phyloP scores from a whole-genome alignment of 2,329 filamentous ascomycete species.

The Sporothrix protearum region DNA sequence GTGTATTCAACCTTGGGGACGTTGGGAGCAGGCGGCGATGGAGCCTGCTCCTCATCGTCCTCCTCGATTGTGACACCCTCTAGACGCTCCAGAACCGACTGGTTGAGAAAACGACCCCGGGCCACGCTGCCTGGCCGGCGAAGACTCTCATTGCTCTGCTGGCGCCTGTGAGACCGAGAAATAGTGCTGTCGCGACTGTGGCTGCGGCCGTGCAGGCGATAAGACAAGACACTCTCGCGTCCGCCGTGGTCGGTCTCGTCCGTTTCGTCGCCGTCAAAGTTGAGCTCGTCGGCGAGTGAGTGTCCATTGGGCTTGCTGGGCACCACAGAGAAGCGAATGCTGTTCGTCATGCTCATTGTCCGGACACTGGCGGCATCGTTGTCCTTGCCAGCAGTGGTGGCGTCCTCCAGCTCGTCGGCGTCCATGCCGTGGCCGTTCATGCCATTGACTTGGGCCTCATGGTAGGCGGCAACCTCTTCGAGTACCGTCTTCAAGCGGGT shows the following conservation, averaged over 20 bases:
- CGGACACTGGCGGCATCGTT: conserved; percentile 69
- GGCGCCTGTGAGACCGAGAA: conserved; percentile 50
- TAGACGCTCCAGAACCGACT: conserved; percentile 53
- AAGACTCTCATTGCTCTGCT: conserved; percentile 57
- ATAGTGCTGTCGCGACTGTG: conserved; percentile 56
- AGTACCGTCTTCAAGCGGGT: conserved; percentile 77
- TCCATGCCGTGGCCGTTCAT: conserved; percentile 41
- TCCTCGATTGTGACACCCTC: conserved; percentile 52
- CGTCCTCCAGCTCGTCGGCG: conserved; percentile 55
- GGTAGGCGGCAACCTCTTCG: conserved; percentile 75
- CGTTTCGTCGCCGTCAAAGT: conserved; percentile 76
- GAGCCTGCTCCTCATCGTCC: conserved; percentile 40
- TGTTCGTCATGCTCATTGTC: conserved; percentile 69
- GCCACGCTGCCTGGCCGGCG: conserved; percentile 53
- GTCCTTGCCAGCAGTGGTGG: conserved; percentile 48
- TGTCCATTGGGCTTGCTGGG: conserved; percentile 57
- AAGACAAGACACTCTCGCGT: conserved; percentile 58
- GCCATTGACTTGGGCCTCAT: conserved; percentile 50
- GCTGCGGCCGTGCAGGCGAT: conserved; percentile 49
- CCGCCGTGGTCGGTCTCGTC: conserved; percentile 69
- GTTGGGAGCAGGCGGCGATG: background rate
- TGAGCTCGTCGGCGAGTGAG: conserved; percentile 86
- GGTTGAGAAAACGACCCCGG: conserved; percentile 53
- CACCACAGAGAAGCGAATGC: conserved; percentile 64
- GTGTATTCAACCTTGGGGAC: conserved; percentile 55